Conservation (phyloP, 78 protist species). For the Dictyostelium capitatum region DNA sequence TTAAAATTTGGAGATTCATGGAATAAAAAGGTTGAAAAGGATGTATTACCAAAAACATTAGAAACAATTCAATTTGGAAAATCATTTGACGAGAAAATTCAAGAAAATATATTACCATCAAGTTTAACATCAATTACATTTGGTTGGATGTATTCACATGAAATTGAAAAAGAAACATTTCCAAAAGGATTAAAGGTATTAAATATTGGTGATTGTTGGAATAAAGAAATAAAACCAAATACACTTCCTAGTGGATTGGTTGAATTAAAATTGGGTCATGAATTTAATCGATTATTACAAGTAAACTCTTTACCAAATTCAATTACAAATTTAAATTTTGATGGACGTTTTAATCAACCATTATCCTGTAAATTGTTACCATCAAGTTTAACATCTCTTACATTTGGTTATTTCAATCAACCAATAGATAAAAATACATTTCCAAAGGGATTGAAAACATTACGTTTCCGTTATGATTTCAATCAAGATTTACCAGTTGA, state of each 20-base stretch:
- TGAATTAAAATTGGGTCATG: background rate
- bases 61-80: slow-evolving; percentile 16
- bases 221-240: background rate
- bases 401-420: slow-evolving; percentile 26
- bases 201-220: background rate
- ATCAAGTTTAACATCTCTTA: background rate
- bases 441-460: background rate
- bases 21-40: background rate
- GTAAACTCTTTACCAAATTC: background rate
- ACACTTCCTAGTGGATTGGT: background rate
- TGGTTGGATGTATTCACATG: background rate
- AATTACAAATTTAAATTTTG: background rate
- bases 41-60: background rate
- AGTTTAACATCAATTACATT: background rate
- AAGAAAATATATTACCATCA: background rate
- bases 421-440: background rate
- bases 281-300: slow-evolving; percentile 1
- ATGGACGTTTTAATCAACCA: background rate
- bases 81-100: slow-evolving; percentile 8
- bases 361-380: background rate
- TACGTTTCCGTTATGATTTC: background rate
- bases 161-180: background rate
- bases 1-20: slow-evolving; percentile 23
- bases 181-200: background rate
- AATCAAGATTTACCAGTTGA: slow-evolving; percentile 8